phyloP scores from a whole-genome alignment of 768 basidiomycete genomes.

The Trametes coccinea region DNA sequence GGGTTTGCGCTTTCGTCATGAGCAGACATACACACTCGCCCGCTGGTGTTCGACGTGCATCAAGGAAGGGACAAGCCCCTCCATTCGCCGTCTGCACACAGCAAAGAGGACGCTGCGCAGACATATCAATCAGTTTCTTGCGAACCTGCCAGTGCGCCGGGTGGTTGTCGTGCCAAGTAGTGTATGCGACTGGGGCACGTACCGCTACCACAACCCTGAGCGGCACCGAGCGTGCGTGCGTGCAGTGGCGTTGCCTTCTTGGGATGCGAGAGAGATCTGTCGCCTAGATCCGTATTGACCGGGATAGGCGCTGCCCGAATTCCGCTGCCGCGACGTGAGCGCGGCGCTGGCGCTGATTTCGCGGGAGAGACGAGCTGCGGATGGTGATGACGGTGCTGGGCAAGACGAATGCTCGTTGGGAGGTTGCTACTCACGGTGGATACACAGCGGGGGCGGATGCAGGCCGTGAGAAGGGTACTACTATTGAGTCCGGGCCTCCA shows the following conservation, averaged over 20 bases:
- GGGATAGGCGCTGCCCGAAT: neutral
- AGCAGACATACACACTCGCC: conserved; percentile 4
- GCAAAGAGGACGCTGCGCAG: too few species aligned
- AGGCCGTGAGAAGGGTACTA: neutral
- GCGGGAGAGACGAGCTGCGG: neutral
- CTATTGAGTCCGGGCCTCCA: neutral
- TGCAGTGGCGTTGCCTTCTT: too few species aligned
- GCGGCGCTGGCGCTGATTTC: too few species aligned
- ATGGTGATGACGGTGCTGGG: neutral
- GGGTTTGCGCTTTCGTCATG: neutral
- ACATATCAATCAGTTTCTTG: too few species aligned
- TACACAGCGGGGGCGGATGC: neutral
- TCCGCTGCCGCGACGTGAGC: too few species aligned
- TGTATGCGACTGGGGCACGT: too few species aligned
- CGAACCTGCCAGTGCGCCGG: too few species aligned
- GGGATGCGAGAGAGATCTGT: neutral
- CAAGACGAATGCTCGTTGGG: neutral
- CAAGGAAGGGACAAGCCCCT: neutral
- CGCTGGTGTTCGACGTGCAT: neutral
- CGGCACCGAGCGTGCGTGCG: too few species aligned
- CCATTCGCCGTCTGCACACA: neutral
- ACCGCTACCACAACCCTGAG: too few species aligned
- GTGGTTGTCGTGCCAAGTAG: too few species aligned
- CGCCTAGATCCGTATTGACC: neutral
- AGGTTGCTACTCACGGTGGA: neutral